Conservation (phyloP, 2,329 filamentous ascomycete genomes). For the Claviceps fusiformis region DNA sequence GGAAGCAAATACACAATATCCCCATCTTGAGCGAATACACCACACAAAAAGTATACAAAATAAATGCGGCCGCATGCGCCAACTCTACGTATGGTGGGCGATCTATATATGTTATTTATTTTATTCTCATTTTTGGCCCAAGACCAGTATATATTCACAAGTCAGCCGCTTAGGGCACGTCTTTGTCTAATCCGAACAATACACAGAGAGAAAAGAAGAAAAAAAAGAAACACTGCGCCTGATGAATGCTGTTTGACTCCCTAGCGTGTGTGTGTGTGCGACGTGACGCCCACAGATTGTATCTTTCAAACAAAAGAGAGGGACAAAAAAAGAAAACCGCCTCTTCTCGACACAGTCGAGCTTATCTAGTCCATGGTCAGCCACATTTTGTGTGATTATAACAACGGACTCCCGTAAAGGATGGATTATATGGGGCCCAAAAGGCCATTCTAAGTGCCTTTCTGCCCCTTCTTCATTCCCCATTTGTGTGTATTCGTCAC, state of each 20-base stretch:
- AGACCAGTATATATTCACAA: too few species aligned
- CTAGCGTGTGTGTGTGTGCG: not conserved
- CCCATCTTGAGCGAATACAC: too few species aligned
- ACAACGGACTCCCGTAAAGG: not conserved
- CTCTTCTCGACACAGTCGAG: not conserved
- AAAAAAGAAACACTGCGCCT: not conserved
- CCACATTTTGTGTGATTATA: not conserved
- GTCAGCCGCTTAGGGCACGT: not conserved
- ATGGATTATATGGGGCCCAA: not conserved
- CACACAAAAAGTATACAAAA: too few species aligned
- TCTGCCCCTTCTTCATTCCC: not conserved
- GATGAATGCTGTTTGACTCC: conserved; percentile 1
- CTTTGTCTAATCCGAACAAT: not conserved
- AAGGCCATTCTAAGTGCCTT: not conserved
- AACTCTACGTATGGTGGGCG: too few species aligned
- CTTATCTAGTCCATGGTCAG: not conserved
- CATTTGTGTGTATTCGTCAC: not conserved
- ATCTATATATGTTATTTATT: too few species aligned
- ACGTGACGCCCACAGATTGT: not conserved
- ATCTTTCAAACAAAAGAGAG: not conserved
- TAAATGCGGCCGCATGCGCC: too few species aligned
- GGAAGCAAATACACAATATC: too few species aligned
- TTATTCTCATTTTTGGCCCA: too few species aligned
- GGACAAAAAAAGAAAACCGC: not conserved
- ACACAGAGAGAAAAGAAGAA: not conserved